These are phyloP conservation scores for Suillus weaverae DNA, from an alignment of 768 basidiomycete genomes.

Conservation along the genomic window DNA sequence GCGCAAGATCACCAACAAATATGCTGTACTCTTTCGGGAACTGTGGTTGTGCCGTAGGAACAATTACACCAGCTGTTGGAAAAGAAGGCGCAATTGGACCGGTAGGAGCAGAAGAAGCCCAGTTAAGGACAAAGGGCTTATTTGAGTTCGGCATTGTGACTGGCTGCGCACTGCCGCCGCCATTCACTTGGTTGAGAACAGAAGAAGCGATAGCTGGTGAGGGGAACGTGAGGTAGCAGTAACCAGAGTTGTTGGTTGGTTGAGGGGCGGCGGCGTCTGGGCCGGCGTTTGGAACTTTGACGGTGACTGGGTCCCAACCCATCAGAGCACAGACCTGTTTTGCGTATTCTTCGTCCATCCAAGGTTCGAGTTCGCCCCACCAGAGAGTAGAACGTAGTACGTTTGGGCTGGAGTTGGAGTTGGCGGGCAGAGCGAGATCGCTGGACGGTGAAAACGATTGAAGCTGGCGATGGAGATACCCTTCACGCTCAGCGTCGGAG, in stretches of 20 bases:
- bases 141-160: conserved; percentile 84
- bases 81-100: conserved; percentile 34
- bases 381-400: conserved; percentile 65
- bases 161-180: conserved; percentile 39
- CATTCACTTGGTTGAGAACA: conserved; percentile 68
- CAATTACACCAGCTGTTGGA: conserved; percentile 27
- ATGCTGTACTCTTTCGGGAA: conserved; percentile 89
- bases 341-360: conserved; percentile 97
- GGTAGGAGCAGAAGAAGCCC: conserved; percentile 54
- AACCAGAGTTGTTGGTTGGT: conserved; percentile 76
- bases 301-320: conserved; percentile 79
- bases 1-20: conserved; percentile 91
- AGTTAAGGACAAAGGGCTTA: conserved; percentile 79
- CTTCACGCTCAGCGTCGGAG: conserved; percentile 24
- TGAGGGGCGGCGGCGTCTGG: conserved; percentile 61
- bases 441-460: conserved; percentile 16
- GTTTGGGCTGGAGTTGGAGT: conserved; percentile 24
- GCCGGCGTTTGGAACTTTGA: conserved; percentile 68
- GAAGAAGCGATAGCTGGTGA: conserved; percentile 66
- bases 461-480: conserved; percentile 15
- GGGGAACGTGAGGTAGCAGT: conserved; percentile 86
- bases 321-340: conserved; percentile 84
- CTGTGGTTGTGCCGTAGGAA: conserved; percentile 46
- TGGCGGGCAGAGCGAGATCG: conserved; percentile 25
- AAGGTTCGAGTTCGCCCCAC: conserved; percentile 89